A percentile compares a stretch with the other conserved stretches of the same genome.
Evolutionary conservation across 1,284 basidiomycete genomes (phyloP).

Genomic region (Vanrija pseudolonga): DNA sequence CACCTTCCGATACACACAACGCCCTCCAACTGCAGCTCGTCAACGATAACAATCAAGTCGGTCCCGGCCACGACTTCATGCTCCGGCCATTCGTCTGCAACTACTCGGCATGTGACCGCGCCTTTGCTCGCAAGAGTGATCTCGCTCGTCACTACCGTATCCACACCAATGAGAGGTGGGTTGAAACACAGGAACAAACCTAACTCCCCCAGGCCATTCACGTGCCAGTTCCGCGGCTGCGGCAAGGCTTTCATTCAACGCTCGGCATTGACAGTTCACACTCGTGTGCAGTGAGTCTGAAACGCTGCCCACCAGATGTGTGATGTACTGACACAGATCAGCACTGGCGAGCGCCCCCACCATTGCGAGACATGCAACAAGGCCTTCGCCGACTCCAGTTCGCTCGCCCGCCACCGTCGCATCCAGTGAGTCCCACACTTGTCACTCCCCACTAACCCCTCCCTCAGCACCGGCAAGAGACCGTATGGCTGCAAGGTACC

Average conservation of each 20-base stretch:
- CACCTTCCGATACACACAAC: not conserved
- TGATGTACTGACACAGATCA: conserved; percentile 10
- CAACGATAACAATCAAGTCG: conserved; percentile 42
- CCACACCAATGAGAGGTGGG: conserved; percentile 49
- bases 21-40: conserved; percentile 33
- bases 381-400: conserved; percentile 57
- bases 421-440: conserved; percentile 51
- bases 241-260: conserved; percentile 50
- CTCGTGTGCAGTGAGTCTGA: conserved; percentile 49
- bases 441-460: no score
- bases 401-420: conserved; percentile 57
- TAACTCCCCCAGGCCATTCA: conserved; percentile 39
- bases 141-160: conserved; percentile 52
- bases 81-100: conserved; percentile 47
- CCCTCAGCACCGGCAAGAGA: conserved; percentile 39
- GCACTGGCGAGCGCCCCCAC: conserved; percentile 58
- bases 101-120: conserved; percentile 48
- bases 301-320: no score
- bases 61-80: conserved; percentile 32
- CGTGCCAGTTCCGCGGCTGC: conserved; percentile 39
- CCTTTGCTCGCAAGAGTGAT: conserved; percentile 53
- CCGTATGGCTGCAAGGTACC: conserved; percentile 38
- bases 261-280: conserved; percentile 50
- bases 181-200: conserved; percentile 5
- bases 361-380: conserved; percentile 54